These are phyloP conservation scores for Nicotiana otophora DNA, from an alignment of 257 asterid species.

Conservation along the genomic window DNA sequence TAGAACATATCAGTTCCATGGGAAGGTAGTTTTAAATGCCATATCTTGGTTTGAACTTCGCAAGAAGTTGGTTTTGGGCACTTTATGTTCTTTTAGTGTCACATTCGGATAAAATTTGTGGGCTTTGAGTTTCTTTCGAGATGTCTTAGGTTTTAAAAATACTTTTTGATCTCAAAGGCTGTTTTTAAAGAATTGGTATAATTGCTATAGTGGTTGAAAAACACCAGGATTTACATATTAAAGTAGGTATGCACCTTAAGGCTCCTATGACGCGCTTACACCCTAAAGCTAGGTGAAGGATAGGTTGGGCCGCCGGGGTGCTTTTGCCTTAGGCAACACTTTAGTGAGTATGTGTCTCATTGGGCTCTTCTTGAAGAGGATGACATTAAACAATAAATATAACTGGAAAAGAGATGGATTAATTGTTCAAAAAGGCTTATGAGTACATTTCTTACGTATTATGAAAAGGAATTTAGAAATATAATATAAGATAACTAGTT, in stretches of 20 bases:
- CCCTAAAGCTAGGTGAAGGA: neutral
- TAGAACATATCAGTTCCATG: neutral
- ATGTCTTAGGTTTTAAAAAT: neutral
- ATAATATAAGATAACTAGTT: too few species aligned
- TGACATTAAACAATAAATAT: neutral
- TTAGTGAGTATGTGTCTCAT: neutral
- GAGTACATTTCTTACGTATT: neutral
- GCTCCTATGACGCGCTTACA: neutral
- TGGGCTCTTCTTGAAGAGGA: neutral
- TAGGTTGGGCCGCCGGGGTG: neutral
- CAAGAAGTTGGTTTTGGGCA: neutral
- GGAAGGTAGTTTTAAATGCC: neutral
- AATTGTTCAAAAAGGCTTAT: neutral
- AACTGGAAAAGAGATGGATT: neutral
- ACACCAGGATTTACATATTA: neutral
- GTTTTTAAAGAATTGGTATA: neutral
- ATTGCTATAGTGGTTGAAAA: neutral
- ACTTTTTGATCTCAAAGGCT: neutral
- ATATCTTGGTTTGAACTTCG: neutral
- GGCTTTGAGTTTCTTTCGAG: neutral
- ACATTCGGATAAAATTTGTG: neutral
- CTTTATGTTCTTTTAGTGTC: neutral
- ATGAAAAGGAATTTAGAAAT: neutral
- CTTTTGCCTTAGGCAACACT: neutral
- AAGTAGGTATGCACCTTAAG: neutral